phyloP scores from a whole-genome alignment of 257 asterid genomes.

The Mentha longifolia region DNA sequence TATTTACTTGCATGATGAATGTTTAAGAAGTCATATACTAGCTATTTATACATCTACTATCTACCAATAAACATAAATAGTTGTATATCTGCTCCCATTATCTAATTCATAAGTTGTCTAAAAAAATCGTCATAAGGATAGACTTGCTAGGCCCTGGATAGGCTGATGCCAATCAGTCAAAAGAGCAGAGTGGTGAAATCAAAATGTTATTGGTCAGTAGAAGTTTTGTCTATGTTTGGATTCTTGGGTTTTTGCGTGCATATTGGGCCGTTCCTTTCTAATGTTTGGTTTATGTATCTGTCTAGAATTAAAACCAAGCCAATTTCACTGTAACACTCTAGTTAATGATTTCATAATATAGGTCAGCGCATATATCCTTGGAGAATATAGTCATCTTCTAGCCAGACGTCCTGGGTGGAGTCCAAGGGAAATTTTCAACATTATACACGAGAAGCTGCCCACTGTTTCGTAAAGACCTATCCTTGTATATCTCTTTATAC shows the following conservation, averaged over 20 bases:
- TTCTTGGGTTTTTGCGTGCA: constrained; percentile 9
- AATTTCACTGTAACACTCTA: constrained; percentile 20
- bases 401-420: constrained; percentile 91
- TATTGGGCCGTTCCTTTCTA: background rate
- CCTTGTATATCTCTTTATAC: constrained; percentile 30
- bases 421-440: constrained; percentile 79
- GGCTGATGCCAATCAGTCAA: constrained; percentile 21
- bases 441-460: constrained; percentile 93
- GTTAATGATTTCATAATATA: constrained; percentile 37
- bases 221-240: constrained; percentile 16
- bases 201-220: constrained; percentile 5
- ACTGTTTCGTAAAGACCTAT: constrained; percentile 80
- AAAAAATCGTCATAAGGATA: constrained; percentile 4
- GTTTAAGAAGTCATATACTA: constrained; percentile 18
- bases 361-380: constrained; percentile 96
- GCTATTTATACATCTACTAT: constrained; percentile 22
- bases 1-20: constrained; percentile 28
- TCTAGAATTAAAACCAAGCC: background rate
- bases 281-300: constrained; percentile 22
- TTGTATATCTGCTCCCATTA: background rate
- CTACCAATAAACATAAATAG: constrained; percentile 12
- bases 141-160: constrained; percentile 19
- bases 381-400: constrained; percentile 94
- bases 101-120: constrained; percentile 8
- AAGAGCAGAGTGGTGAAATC: constrained; percentile 13